Evolutionary conservation across 2,329 filamentous ascomycete species (phyloP).

Genomic region (Claviceps africana): DNA sequence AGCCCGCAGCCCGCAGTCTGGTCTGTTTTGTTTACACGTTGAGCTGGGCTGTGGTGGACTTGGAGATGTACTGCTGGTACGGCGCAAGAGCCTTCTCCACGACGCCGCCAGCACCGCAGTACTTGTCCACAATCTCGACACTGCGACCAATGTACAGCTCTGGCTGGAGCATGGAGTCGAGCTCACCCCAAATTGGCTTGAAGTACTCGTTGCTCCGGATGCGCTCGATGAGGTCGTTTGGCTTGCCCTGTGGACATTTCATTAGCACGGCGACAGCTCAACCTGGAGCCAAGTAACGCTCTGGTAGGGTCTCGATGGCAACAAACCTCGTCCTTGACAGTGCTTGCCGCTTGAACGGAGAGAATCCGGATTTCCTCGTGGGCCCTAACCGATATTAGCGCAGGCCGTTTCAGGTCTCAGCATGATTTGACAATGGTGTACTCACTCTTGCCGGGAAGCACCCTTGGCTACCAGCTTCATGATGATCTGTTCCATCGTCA

Average conservation of each 20-base stretch:
- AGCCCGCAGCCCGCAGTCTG: background rate
- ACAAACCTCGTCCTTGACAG: conserved; percentile 32
- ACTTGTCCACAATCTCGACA: conserved; percentile 30
- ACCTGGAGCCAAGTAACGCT: background rate
- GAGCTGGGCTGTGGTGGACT: conserved; percentile 4
- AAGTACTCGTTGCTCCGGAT: conserved; percentile 66
- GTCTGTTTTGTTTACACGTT: background rate
- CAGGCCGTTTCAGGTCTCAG: background rate
- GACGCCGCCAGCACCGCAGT: conserved; percentile 25
- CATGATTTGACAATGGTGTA: background rate
- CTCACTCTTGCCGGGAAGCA: conserved; percentile 52
- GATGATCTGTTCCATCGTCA: conserved; percentile 37
- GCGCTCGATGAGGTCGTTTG: conserved; percentile 70
- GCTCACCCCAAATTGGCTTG: conserved; percentile 51
- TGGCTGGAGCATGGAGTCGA: conserved; percentile 54
- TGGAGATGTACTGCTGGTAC: conserved; percentile 23
- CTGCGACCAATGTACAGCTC: conserved; percentile 35
- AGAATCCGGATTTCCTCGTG: conserved; percentile 81
- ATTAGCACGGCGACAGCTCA: background rate
- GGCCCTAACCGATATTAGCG: conserved; percentile 24
- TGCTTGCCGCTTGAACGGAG: conserved; percentile 57
- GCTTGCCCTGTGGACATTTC: conserved; percentile 33
- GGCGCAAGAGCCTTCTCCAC: conserved; percentile 25
- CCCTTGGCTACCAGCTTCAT: conserved; percentile 65
- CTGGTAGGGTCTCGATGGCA: too few species aligned